A percentile compares a stretch with the other conserved stretches of the same genome.
These are phyloP conservation scores for Diaporthe batatas DNA, from an alignment of 2,329 filamentous ascomycete species.

Conservation along the genomic window DNA sequence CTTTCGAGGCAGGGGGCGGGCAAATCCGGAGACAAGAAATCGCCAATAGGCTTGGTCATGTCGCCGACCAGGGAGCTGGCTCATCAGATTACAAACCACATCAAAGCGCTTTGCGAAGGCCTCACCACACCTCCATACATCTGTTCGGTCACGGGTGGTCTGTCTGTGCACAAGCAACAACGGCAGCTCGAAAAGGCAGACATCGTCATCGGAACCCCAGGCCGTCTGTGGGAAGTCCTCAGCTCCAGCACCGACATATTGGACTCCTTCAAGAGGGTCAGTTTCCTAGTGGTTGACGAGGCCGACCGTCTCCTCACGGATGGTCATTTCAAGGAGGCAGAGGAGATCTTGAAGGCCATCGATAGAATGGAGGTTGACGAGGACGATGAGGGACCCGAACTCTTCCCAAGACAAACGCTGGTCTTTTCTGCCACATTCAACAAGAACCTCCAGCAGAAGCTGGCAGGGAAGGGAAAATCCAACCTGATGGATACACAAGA, in stretches of 20 bases:
- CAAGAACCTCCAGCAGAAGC: conserved; percentile 89
- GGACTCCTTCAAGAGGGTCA: conserved; percentile 77
- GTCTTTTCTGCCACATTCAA: conserved; percentile 98
- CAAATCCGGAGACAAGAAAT: conserved; percentile 52
- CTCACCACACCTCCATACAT: conserved; percentile 75
- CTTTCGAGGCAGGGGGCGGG: conserved; percentile 62
- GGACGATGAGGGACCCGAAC: conserved; percentile 60
- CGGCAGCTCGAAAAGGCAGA: conserved; percentile 86
- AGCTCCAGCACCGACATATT: conserved; percentile 80
- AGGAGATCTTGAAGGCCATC: conserved; percentile 86
- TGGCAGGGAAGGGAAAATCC: conserved; percentile 80
- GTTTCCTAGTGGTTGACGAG: conserved; percentile 92
- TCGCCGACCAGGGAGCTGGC: conserved; percentile 95
- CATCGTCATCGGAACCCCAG: conserved; percentile 93
- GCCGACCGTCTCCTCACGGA: conserved; percentile 92
- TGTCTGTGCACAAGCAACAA: conserved; percentile 96
- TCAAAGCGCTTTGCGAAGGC: conserved; percentile 78
- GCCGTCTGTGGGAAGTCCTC: conserved; percentile 93
- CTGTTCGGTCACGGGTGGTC: conserved; percentile 90
- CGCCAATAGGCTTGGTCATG: conserved; percentile 82
- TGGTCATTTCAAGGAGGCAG: conserved; percentile 94
- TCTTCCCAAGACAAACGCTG: conserved; percentile 80
- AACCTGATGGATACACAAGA: conserved; percentile 79
- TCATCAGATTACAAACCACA: conserved; percentile 88
- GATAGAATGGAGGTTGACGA: conserved; percentile 78